Base-by-base conservation (phyloP, 2,329 filamentous ascomycete genomes). In the Lachnellula cervina region DNA sequence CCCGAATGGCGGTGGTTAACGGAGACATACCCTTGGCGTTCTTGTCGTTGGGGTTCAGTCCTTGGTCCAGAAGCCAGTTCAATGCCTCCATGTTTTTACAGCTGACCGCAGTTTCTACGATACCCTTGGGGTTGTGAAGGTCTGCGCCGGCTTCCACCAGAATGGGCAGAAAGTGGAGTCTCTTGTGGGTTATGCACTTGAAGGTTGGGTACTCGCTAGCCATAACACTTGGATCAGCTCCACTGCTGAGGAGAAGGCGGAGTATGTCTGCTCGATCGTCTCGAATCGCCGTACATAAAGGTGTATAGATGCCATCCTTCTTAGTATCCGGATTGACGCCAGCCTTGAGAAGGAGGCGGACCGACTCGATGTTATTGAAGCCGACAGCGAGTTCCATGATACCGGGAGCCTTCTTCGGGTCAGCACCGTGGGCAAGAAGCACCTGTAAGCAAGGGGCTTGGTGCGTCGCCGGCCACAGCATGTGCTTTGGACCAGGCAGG, bases 131-230 rank as follows among this genome's bases (percentile, higher is more conserved):
- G 2, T 72, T 76, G 62, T 76, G 70, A 0, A 86, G 73, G 59
- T 87, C 77, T 11, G 75, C 82, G 1, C 85, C 85, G 0, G 84
- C 83, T 6, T 78, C 77, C 0, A 86, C 72, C 0, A 88, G 74
- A 5, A 77, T 72, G 0, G 82, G 80, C 0, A 88, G 74, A 64
- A 82, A 80, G 17, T 87, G 81, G 0, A 80, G 72, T 23, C 84
- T 77, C 66, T 83, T 78, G 66, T 88, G 84, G 0, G 84, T 87
- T 23, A 88, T 78, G 58, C 84, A 87, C 67, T 88, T 87, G 76
- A 84, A 87, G 4, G 79, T 74, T 0, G 85, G 85, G 63, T 84
- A 87, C 64, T 88, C 84, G 46, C 80, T 77, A 0, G 83, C 82
- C 6, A 77, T 77, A 19, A 76, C 66, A 57, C 82, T 80, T 16